Conservation (phyloP, 1,139 yeast genomes). For the Suhomyces wounanorum region DNA sequence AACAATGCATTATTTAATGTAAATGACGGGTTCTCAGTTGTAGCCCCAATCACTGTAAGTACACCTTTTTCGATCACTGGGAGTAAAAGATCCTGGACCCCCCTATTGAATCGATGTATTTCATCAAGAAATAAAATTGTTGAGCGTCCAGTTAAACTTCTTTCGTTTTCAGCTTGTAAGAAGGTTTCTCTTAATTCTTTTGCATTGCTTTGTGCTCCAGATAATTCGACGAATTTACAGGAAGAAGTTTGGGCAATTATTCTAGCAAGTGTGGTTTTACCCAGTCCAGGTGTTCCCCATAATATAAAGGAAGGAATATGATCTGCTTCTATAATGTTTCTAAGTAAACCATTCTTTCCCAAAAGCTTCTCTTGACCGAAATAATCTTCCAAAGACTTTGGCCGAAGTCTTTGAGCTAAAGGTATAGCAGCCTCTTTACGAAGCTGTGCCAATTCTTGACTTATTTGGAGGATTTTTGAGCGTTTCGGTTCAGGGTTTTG, state of each 20-base stretch:
- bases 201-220: conserved; percentile 81
- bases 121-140: conserved; percentile 90
- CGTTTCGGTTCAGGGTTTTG: neutral
- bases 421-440: conserved; percentile 61
- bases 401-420: conserved; percentile 83
- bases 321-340: conserved; percentile 64
- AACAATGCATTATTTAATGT: conserved; percentile 83
- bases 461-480: conserved; percentile 9
- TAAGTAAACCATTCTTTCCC: conserved; percentile 70
- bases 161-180: conserved; percentile 70
- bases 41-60: conserved; percentile 82
- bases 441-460: conserved; percentile 28
- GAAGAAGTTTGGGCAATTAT: conserved; percentile 58
- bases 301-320: conserved; percentile 79
- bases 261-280: conserved; percentile 78
- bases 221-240: conserved; percentile 70
- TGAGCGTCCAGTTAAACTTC: conserved; percentile 61
- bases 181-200: conserved; percentile 71
- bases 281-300: conserved; percentile 98
- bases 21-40: conserved; percentile 96
- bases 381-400: conserved; percentile 70
- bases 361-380: conserved; percentile 85
- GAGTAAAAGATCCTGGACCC: conserved; percentile 83
- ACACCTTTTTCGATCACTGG: conserved; percentile 73
- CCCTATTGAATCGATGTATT: conserved; percentile 85